Percentiles rank a stretch among this genome's conserved stretches.
These are phyloP conservation scores for Polygonum aviculare DNA, from an alignment of 148 eudicot genomes.

Conservation along the genomic window DNA sequence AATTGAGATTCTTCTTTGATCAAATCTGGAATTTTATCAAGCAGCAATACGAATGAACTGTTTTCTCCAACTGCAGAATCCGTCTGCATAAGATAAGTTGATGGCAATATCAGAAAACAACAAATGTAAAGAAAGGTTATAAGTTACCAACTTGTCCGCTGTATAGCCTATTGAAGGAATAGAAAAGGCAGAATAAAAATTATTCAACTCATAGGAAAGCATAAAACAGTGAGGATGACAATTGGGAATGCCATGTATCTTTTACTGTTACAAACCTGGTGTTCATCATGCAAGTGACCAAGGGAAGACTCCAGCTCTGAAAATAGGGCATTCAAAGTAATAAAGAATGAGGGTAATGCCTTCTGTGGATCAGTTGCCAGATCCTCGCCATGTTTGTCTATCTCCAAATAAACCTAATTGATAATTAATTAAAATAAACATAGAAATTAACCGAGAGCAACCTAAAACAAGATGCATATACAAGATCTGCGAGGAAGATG, in stretches of 20 bases:
- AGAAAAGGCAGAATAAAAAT: neutral
- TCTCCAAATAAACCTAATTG: slow-evolving; percentile 65
- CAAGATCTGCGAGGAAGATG: neutral
- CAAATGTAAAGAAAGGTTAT: neutral
- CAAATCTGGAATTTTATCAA: slow-evolving; percentile 59
- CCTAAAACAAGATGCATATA: neutral
- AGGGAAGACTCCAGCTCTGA: slow-evolving; percentile 68
- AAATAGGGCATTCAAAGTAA: slow-evolving; percentile 49
- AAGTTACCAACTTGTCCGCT: neutral
- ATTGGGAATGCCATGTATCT: neutral
- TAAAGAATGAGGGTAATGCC: slow-evolving; percentile 49
- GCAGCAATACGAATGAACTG: slow-evolving; percentile 35
- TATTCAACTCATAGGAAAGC: neutral
- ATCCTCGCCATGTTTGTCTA: slow-evolving; percentile 65
- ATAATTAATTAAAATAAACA: slow-evolving; percentile 2
- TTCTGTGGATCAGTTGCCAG: slow-evolving; percentile 65
- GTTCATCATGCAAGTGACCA: slow-evolving; percentile 46
- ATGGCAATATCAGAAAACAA: neutral
- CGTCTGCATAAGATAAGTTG: slow-evolving; percentile 29
- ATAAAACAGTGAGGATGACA: neutral
- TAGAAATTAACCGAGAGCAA: neutral
- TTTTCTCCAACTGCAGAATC: slow-evolving; percentile 52
- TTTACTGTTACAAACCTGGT: slow-evolving; percentile 37
- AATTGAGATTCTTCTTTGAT: slow-evolving; percentile 59
- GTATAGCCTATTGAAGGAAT: neutral